Evolutionary conservation across 306 rosid species (phyloP).

Genomic region (Trifolium repens): DNA sequence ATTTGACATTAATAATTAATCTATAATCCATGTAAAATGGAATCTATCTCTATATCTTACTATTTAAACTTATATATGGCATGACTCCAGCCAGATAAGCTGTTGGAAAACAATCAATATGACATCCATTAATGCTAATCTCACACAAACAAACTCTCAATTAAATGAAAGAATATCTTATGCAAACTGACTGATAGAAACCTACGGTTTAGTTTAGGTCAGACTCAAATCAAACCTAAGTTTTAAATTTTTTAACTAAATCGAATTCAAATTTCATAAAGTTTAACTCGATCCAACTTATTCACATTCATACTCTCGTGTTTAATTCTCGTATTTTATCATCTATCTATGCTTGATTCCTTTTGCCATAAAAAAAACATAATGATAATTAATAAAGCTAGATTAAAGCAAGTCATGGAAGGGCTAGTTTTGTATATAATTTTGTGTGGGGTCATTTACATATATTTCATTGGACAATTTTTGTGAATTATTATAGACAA

Average conservation of each 20-base stretch:
- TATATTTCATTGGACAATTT: background rate
- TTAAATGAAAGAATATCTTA: too few relatives aligned
- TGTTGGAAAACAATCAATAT: background rate
- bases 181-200: too few relatives aligned
- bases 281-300: too few relatives aligned
- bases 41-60: background rate
- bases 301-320: background rate
- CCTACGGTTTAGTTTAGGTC: too few relatives aligned
- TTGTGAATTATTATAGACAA: background rate
- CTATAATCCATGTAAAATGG: background rate
- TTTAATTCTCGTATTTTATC: slow-evolving; percentile 11
- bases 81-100: slow-evolving; percentile 7
- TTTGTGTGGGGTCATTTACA: background rate
- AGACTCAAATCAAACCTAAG: too few relatives aligned
- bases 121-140: background rate
- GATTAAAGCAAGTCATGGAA: background rate
- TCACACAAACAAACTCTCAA: slow-evolving; percentile 17
- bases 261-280: too few relatives aligned
- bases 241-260: too few relatives aligned
- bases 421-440: background rate
- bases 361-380: background rate
- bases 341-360: background rate
- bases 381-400: background rate
- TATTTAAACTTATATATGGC: background rate
- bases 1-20: slow-evolving; percentile 37